Base-by-base conservation (phyloP, 306 rosid species). In the Abrus pulchellus region DNA sequence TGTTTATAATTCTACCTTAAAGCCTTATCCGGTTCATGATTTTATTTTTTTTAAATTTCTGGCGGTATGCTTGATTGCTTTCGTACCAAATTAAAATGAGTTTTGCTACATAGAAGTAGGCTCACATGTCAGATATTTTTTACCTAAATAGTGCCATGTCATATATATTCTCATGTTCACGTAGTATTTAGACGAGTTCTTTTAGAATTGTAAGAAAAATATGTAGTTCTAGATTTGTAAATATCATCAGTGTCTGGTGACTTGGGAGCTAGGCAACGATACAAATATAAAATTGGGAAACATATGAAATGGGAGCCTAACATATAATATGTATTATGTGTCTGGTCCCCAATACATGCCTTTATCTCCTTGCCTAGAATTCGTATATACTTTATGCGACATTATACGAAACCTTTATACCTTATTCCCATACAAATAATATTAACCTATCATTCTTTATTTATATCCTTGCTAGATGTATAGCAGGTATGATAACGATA, bases 301-400 rank as follows among this genome's bases (percentile, higher is more conserved):
- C 4, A 36, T 60, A 60, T 28, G 36, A 5, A 57, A 29, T 57
- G 66, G 47, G 47, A 38, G 27, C 70, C 32, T 29, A 32, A 33
- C 5, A 0, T 57, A 59, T 9, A 56, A n/a, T 13, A 30, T 14
- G 38, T 7, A 29, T 57, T 1, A 28, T 27, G 20, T 27, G 44
- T 20, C 20, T 20, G 30, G 10, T 45, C 68, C 76, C n/a, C 1
- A 38, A 64, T 7, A 47, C 8, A 69, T 67, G 61, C 43, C 83
- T 75, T 77, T 40, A 7, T 48, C 75, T 68, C 38, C 38, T 45
- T 5, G 20, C 67, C 54, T 29, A 47, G 67, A 45, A 52, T 80
- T 83, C 85, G 88, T 73, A 72, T 75, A 79, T 84, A 73, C 89
- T 81, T 86, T 14, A 44, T 36, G 49, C 66, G 28, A 56, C 78